phyloP scores from a whole-genome alignment of 345 rosid genomes.

The Brassica juncea region DNA sequence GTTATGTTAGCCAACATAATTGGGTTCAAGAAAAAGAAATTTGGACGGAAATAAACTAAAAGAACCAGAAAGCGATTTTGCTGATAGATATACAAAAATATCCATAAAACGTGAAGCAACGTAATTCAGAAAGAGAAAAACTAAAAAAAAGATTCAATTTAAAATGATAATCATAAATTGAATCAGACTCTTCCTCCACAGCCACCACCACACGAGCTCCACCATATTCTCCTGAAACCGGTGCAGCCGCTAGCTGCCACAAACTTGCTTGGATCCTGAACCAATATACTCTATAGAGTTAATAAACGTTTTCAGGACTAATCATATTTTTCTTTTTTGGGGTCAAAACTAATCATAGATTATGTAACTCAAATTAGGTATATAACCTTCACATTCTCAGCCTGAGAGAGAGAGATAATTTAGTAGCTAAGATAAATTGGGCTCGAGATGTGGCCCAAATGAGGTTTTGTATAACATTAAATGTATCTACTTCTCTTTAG shows the following conservation, averaged over 20 bases:
- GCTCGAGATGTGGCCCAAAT: neutral
- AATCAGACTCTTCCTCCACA: conserved; percentile 68
- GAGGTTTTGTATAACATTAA: neutral
- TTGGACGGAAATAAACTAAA: neutral
- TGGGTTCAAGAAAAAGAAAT: neutral
- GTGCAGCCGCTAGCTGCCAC: conserved; percentile 43
- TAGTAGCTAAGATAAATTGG: conserved; percentile 53
- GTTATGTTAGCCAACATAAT: neutral
- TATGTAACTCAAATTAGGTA: neutral
- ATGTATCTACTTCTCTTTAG: neutral
- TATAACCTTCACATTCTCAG: conserved; percentile 70
- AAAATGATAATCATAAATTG: conserved; percentile 20
- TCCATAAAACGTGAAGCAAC: conserved; percentile 7
- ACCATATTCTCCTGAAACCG: conserved; percentile 33
- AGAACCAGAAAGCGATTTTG: neutral
- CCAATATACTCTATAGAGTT: neutral
- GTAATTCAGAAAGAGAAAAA: conserved; percentile 3
- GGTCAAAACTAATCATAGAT: neutral
- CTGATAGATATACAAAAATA: neutral
- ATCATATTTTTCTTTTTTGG: no score
- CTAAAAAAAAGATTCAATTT: neutral
- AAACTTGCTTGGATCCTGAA: conserved; percentile 83
- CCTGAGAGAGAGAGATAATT: conserved; percentile 73
- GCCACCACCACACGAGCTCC: conserved; percentile 45
- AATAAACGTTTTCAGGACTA: neutral